Evolutionary conservation across 176 grass and related monocot species (phyloP).

Genomic region (Oryza meyeriana): DNA sequence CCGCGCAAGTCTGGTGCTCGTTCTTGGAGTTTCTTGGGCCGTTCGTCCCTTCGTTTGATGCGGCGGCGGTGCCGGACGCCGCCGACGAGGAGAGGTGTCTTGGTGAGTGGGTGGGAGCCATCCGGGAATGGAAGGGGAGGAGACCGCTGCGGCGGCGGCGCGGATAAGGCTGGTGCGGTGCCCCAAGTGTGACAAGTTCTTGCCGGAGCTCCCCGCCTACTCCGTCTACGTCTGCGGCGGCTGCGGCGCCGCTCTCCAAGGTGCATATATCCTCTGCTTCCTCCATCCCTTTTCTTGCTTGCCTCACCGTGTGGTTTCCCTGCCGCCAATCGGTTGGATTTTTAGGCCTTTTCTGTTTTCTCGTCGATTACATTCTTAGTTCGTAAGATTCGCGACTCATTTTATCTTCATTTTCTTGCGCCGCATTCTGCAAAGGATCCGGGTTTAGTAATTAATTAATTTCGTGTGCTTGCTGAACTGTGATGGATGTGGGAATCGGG

Average conservation of each 20-base stretch:
- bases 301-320: neutral
- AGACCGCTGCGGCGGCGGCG: constrained; percentile 32
- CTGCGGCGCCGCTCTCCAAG: constrained; percentile 80
- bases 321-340: neutral
- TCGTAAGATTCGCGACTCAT: neutral
- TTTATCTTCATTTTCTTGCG: neutral
- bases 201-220: constrained; percentile 83
- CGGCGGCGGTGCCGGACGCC: neutral
- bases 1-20: neutral
- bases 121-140: constrained; percentile 41
- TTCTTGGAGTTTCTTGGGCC: neutral
- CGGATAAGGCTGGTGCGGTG: constrained; percentile 86
- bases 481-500: neutral
- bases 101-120: neutral
- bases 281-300: neutral
- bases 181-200: constrained; percentile 91
- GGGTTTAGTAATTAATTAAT: neutral
- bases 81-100: neutral
- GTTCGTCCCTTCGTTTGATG: neutral
- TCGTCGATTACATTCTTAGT: neutral
- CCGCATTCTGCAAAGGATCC: neutral
- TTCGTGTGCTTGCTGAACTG: neutral
- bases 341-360: neutral
- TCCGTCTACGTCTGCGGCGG: constrained; percentile 90
- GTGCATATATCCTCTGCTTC: constrained; percentile 8